Conservation (phyloP, 352 stramenopile species). For the Pythium phragmitis region DNA sequence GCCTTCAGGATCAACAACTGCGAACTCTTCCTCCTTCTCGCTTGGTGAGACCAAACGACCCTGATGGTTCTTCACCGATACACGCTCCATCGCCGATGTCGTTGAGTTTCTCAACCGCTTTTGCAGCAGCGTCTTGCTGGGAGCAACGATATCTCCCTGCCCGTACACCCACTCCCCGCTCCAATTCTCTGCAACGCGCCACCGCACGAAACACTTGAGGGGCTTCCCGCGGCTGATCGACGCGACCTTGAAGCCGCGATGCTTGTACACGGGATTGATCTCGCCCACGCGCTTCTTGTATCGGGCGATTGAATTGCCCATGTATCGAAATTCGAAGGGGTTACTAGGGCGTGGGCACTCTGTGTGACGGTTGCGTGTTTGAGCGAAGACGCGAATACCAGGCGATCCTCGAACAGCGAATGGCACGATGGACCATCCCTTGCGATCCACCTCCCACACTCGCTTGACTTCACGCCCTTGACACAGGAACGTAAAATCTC, state of each 20-base stretch:
- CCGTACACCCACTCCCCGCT: slow-evolving; percentile 64
- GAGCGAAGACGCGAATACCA: slow-evolving; percentile 36
- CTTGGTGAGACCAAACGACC: slow-evolving; percentile 46
- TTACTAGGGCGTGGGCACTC: slow-evolving; percentile 35
- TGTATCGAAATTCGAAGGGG: slow-evolving; percentile 62
- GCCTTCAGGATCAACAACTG: not conserved
- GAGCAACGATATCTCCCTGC: slow-evolving; percentile 32
- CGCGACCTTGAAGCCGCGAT: slow-evolving; percentile 35
- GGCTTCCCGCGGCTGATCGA: slow-evolving; percentile 24
- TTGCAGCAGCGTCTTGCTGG: slow-evolving; percentile 38
- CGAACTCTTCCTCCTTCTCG: slow-evolving; percentile 2
- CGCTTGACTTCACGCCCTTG: slow-evolving; percentile 48
- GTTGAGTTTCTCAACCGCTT: slow-evolving; percentile 40
- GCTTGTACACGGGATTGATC: slow-evolving; percentile 55
- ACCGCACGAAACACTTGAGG: slow-evolving; percentile 34
- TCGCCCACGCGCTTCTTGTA: slow-evolving; percentile 64
- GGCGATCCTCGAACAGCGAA: slow-evolving; percentile 60
- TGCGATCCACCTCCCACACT: slow-evolving; percentile 55
- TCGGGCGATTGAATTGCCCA: slow-evolving; percentile 50
- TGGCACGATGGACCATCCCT: slow-evolving; percentile 53
- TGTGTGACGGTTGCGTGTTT: slow-evolving; percentile 37
- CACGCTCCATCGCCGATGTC: slow-evolving; percentile 26
- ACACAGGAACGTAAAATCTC: slow-evolving; percentile 52
- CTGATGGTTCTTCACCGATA: slow-evolving; percentile 50
- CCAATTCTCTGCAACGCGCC: slow-evolving; percentile 55